These are phyloP conservation scores for Neurospora sp. DNA, from an alignment of 495 filamentous ascomycete genomes.

Conservation along the genomic window DNA sequence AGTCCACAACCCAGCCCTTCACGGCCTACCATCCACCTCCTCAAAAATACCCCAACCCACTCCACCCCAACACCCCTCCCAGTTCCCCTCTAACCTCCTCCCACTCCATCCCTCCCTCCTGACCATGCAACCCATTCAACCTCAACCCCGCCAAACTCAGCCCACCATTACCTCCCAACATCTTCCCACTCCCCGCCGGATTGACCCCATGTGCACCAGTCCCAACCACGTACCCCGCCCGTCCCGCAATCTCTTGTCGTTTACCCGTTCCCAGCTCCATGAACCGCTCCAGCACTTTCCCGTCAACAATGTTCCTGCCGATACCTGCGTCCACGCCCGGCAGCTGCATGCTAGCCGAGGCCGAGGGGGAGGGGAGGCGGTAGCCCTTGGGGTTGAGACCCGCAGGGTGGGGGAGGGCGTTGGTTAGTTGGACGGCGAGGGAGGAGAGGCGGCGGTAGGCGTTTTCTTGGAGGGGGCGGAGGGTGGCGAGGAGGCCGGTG, in stretches of 20 bases:
- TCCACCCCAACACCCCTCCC: conserved; percentile 26
- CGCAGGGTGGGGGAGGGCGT: conserved; percentile 61
- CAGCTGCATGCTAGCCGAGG: conserved; percentile 15
- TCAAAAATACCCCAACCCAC: conserved; percentile 26
- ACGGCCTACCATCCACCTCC: background rate
- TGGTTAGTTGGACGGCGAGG: conserved; percentile 70
- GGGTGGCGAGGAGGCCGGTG: conserved; percentile 64
- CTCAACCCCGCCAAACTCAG: background rate
- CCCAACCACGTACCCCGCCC: conserved; percentile 42
- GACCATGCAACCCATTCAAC: background rate
- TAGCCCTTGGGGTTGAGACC: conserved; percentile 77
- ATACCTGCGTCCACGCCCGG: conserved; percentile 37
- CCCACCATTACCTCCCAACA: background rate
- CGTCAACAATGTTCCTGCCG: conserved; percentile 41
- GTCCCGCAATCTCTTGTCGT: conserved; percentile 56
- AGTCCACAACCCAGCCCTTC: no score
- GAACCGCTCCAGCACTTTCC: conserved; percentile 49
- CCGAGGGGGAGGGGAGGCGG: conserved; percentile 32
- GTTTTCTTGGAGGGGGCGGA: conserved; percentile 69
- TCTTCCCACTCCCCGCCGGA: background rate
- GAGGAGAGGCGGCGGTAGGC: conserved; percentile 74
- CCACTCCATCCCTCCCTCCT: background rate
- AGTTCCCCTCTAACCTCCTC: conserved; percentile 23
- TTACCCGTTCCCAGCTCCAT: conserved; percentile 58
- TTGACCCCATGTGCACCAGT: conserved; percentile 1